A percentile compares a stretch with the other conserved stretches of the same genome.
These are phyloP conservation scores for Aureobasidium leucospermi DNA, from an alignment of 2,329 filamentous ascomycete genomes.

Conservation along the genomic window DNA sequence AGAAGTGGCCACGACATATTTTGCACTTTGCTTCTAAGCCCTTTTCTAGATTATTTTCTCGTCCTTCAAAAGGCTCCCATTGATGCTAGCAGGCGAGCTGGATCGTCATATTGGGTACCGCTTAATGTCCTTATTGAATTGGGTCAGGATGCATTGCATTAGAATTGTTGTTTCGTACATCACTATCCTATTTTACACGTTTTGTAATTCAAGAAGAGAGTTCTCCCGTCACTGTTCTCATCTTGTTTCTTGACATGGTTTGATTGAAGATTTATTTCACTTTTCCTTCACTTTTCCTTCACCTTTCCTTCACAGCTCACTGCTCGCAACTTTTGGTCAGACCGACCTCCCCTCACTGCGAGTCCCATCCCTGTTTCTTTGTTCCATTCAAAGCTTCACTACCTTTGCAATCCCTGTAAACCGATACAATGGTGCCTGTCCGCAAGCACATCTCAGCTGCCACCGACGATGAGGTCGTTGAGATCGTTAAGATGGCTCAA, in stretches of 20 bases:
- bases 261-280: no score
- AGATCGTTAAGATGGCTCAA: neutral
- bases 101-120: neutral
- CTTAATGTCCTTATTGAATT: neutral
- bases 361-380: no score
- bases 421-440: neutral
- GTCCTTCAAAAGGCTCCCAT: neutral
- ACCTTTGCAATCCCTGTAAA: neutral
- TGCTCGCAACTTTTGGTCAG: no score
- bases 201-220: neutral
- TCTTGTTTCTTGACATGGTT: no score
- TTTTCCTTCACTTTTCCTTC: no score
- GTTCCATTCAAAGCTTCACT: neutral
- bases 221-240: no score
- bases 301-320: no score
- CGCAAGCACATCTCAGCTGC: neutral
- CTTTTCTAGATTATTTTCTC: neutral
- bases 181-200: neutral
- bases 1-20: neutral
- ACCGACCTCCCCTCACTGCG: no score
- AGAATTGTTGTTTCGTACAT: conserved; percentile 4
- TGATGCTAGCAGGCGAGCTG: neutral
- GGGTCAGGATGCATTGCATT: neutral
- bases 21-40: neutral
- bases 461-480: neutral